phyloP scores from a whole-genome alignment of 2,329 filamentous ascomycete genomes.

The Fusarium sp. region DNA sequence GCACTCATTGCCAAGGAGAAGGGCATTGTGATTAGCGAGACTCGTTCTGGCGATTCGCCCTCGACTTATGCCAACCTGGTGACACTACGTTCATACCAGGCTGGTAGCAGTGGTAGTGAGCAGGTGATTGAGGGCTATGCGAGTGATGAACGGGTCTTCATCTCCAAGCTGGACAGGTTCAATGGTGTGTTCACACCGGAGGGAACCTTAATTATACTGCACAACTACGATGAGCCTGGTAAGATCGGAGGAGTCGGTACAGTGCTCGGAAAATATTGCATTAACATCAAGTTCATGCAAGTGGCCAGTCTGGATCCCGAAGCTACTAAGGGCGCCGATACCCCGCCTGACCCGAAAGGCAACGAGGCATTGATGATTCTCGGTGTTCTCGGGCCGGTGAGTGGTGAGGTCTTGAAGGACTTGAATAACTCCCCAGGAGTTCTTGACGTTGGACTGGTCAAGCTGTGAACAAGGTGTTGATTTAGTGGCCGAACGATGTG shows the following conservation, averaged over 20 bases:
- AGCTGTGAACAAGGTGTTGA: conserved; percentile 43
- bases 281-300: conserved; percentile 86
- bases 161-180: conserved; percentile 78
- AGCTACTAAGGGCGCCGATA: conserved; percentile 36
- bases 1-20: conserved; percentile 78
- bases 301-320: conserved; percentile 63
- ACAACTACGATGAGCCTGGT: conserved; percentile 83
- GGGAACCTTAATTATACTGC: conserved; percentile 78
- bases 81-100: conserved; percentile 67
- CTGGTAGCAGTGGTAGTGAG: conserved; percentile 44
- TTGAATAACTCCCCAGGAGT: conserved; percentile 62
- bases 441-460: conserved; percentile 63
- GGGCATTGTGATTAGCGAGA: conserved; percentile 80
- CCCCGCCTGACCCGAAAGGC: conserved; percentile 43
- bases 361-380: conserved; percentile 86
- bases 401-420: conserved; percentile 62
- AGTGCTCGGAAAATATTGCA: conserved; percentile 72
- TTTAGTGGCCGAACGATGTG: too few relatives aligned
- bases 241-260: conserved; percentile 84
- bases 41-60: conserved; percentile 70
- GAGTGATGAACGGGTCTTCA: conserved; percentile 70
- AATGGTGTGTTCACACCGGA: conserved; percentile 77
- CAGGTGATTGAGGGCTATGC: conserved; percentile 73
- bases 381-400: conserved; percentile 74
- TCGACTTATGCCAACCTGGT: conserved; percentile 76